These are phyloP conservation scores for Sextonia rubra DNA, from an alignment of 164 flowering plant species.

Conservation along the genomic window DNA sequence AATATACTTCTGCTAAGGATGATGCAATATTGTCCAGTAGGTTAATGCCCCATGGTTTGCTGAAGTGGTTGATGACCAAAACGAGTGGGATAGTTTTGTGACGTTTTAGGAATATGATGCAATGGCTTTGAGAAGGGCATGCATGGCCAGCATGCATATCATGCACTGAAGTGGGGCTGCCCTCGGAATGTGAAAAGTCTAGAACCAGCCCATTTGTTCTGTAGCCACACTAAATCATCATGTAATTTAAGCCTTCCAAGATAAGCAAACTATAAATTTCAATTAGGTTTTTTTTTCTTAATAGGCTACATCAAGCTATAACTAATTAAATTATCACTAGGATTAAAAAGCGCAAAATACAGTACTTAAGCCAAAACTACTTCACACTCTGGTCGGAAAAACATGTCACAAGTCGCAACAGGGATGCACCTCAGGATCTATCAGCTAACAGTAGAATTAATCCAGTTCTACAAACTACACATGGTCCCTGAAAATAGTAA, in stretches of 20 bases:
- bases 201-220: conserved; percentile 64
- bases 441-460: neutral
- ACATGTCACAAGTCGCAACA: neutral
- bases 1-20: neutral
- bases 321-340: neutral
- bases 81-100: conserved; percentile 71
- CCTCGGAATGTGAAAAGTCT: conserved; percentile 46
- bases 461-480: neutral
- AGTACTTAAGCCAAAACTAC: neutral
- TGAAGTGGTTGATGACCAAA: conserved; percentile 66
- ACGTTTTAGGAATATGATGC: conserved; percentile 39
- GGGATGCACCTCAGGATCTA: neutral
- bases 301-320: neutral
- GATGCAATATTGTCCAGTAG: conserved; percentile 2
- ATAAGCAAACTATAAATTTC: neutral
- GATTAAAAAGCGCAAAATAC: neutral
- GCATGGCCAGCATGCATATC: conserved; percentile 39
- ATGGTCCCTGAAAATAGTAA: neutral
- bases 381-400: neutral
- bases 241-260: neutral
- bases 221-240: conserved; percentile 6
- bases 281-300: neutral
- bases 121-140: conserved; percentile 42
- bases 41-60: conserved; percentile 63
- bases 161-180: conserved; percentile 48